Conservation (phyloP, 805 yeast genomes). For the Nakazawaea wyomingensis region DNA sequence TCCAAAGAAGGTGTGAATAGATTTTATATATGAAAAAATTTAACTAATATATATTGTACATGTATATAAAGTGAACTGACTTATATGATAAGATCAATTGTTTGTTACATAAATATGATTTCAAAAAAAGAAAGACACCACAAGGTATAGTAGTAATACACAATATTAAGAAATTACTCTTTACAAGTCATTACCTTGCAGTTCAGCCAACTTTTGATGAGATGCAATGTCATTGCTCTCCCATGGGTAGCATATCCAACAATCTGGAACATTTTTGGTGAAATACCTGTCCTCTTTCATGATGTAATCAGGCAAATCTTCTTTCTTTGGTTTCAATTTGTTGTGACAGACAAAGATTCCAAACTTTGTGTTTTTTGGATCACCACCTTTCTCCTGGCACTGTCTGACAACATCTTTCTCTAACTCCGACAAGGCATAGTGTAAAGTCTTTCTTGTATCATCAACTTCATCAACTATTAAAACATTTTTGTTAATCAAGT, state of each 20-base stretch:
- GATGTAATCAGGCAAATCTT: constrained; percentile 62
- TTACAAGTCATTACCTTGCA: constrained; percentile 61
- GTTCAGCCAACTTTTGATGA: constrained; percentile 66
- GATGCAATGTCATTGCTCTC: constrained; percentile 70
- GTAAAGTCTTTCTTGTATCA: constrained; percentile 80
- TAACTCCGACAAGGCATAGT: constrained; percentile 71
- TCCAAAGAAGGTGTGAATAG: constrained; percentile 15
- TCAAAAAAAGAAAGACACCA: too few relatives aligned
- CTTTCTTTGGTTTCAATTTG: constrained; percentile 66
- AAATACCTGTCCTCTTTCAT: constrained; percentile 56
- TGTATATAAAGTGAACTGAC: too few relatives aligned
- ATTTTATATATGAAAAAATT: too few relatives aligned
- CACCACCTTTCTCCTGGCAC: constrained; percentile 46
- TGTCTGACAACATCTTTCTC: constrained; percentile 66
- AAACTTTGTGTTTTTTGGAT: constrained; percentile 54
- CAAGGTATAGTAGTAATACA: too few relatives aligned
- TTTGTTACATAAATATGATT: too few relatives aligned
- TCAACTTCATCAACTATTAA: constrained; percentile 81
- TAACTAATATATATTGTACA: too few relatives aligned
- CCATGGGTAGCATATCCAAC: constrained; percentile 89
- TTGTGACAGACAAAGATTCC: constrained; percentile 77
- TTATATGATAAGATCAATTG: too few relatives aligned
- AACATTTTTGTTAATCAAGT: constrained; percentile 63
- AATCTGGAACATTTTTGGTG: constrained; percentile 70
- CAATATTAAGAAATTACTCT: too few relatives aligned